Evolutionary conservation across 1,284 basidiomycete species (phyloP).

Genomic region (Boletellus deceptivus): DNA sequence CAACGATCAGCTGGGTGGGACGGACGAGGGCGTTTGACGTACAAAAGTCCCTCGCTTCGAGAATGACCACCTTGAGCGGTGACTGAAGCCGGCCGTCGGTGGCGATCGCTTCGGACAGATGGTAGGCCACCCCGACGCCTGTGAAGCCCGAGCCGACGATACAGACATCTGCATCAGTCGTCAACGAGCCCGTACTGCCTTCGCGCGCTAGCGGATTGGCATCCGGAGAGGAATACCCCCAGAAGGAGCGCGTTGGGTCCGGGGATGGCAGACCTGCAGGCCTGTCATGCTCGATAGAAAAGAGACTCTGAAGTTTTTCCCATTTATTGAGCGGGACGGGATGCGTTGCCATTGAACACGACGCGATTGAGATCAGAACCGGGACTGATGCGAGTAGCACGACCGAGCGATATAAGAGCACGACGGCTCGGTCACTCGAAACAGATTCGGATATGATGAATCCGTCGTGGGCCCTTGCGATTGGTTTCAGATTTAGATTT

Average conservation of each 20-base stretch:
- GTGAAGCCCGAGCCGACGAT: slow-evolving; percentile 80
- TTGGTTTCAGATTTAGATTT: no score
- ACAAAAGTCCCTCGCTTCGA: slow-evolving; percentile 82
- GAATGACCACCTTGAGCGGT: slow-evolving; percentile 50
- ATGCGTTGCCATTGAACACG: no score
- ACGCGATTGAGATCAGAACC: not conserved
- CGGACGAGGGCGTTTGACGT: slow-evolving; percentile 26
- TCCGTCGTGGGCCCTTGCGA: no score
- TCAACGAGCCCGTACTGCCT: slow-evolving; percentile 60
- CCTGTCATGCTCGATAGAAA: slow-evolving; percentile 3
- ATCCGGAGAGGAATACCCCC: slow-evolving; percentile 53
- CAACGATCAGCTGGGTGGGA: not conserved
- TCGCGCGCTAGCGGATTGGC: slow-evolving; percentile 63
- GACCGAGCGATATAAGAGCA: no score
- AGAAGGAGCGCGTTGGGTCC: slow-evolving; percentile 69
- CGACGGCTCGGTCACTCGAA: no score
- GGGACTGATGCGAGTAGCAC: no score
- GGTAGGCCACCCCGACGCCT: slow-evolving; percentile 69
- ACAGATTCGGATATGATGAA: no score
- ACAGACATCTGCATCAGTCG: slow-evolving; percentile 62
- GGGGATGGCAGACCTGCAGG: slow-evolving; percentile 45
- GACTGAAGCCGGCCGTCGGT: slow-evolving; percentile 9
- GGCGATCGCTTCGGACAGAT: slow-evolving; percentile 48
- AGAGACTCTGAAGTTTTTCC: slow-evolving; percentile 1
- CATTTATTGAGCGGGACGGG: not conserved